Percentiles rank a stretch among this genome's conserved stretches.
These are phyloP conservation scores for Tylopilus orsonianus DNA, from an alignment of 1,284 basidiomycete species.

Conservation along the genomic window DNA sequence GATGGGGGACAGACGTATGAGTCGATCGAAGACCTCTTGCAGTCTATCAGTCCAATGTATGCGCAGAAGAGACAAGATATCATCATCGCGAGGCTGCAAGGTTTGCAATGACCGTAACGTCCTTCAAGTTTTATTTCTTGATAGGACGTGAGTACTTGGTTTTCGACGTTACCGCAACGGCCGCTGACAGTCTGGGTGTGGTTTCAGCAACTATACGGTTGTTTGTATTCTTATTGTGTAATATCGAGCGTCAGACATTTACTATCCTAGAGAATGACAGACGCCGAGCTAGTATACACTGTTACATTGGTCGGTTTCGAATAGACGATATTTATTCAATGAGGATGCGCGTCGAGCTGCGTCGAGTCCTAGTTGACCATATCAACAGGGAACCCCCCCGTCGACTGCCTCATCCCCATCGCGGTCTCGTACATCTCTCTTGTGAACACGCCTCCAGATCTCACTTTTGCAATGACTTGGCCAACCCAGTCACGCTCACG, in stretches of 20 bases:
- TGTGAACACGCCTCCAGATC: conserved; percentile 50
- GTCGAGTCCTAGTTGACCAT: neutral
- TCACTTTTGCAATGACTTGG: conserved; percentile 47
- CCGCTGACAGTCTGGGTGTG: conserved; percentile 7
- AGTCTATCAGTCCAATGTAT: conserved; percentile 52
- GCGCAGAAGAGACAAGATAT: conserved; percentile 43
- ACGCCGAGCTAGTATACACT: neutral
- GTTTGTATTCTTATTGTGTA: conserved; percentile 18
- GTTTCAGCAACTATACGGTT: neutral
- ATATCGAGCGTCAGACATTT: conserved; percentile 7
- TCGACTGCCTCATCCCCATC: conserved; percentile 38
- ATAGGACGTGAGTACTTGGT: conserved; percentile 9
- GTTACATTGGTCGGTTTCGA: neutral
- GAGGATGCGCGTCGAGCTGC: neutral
- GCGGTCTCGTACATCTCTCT: conserved; percentile 53
- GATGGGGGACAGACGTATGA: conserved; percentile 43
- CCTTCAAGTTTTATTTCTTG: neutral
- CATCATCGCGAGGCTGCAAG: conserved; percentile 49
- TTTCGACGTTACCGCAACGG: neutral
- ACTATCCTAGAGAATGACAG: neutral
- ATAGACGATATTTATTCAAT: neutral
- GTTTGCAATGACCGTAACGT: conserved; percentile 33
- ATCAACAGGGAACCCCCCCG: conserved; percentile 16
- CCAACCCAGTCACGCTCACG: conserved; percentile 58
- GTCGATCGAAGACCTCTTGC: conserved; percentile 56